These are phyloP conservation scores for Cymbidium sinense DNA, from an alignment of 106 monocot species.

Conservation along the genomic window DNA sequence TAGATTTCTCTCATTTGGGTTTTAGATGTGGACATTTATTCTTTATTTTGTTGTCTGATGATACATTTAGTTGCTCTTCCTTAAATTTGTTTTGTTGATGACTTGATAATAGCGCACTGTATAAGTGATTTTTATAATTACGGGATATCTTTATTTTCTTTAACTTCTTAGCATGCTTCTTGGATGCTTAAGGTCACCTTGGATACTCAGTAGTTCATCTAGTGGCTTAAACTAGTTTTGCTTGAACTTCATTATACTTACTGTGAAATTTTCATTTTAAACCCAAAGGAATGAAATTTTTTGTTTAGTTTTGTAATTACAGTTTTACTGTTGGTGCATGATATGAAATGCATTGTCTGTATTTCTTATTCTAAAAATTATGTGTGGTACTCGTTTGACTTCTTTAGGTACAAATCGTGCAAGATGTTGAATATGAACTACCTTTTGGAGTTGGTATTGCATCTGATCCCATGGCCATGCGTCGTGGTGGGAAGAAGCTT, in stretches of 20 bases:
- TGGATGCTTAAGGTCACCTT: neutral
- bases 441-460: conserved; percentile 69
- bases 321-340: neutral
- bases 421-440: conserved; percentile 22
- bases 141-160: neutral
- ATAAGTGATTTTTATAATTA: too few species aligned
- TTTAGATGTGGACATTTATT: neutral
- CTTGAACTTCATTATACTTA: neutral
- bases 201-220: neutral
- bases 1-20: too few species aligned
- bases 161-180: neutral
- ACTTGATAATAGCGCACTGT: too few species aligned
- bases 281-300: too few species aligned
- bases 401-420: conserved; percentile 51
- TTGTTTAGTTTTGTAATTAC: neutral
- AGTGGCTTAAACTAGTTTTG: neutral
- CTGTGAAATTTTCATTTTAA: neutral
- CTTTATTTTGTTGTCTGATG: neutral
- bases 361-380: neutral
- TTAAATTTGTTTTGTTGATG: too few species aligned
- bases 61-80: neutral
- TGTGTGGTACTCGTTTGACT: neutral
- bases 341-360: neutral
- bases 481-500: conserved; percentile 73
- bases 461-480: conserved; percentile 81